phyloP scores from a whole-genome alignment of 2,329 filamentous ascomycete species.

The Apiospora rasikravindrae region DNA sequence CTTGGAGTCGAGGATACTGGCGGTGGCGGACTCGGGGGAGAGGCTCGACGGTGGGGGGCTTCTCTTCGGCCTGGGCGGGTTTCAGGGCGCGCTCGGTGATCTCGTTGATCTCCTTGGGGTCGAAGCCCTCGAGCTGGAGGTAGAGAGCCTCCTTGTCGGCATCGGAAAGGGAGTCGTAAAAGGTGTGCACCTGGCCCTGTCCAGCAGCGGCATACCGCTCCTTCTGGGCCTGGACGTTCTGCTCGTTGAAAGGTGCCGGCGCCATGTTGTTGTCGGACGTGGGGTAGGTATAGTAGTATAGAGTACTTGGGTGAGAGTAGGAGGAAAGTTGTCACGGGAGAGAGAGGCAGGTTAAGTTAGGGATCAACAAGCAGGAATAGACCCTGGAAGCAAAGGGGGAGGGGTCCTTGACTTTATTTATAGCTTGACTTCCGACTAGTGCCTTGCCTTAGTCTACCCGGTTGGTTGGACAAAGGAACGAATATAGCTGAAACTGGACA shows the following conservation, averaged over 20 bases:
- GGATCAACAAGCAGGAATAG: neutral
- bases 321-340: neutral
- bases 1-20: conserved; percentile 90
- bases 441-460: neutral
- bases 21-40: conserved; percentile 86
- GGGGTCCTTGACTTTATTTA: conserved; percentile 16
- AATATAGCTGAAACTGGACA: conserved; percentile 17
- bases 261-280: conserved; percentile 34
- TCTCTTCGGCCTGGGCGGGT: conserved; percentile 68
- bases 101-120: conserved; percentile 86
- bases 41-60: conserved; percentile 67
- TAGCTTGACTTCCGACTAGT: conserved; percentile 14
- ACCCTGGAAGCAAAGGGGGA: neutral
- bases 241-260: conserved; percentile 61
- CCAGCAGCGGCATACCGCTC: conserved; percentile 75
- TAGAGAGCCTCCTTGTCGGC: conserved; percentile 80
- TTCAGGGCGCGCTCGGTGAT: conserved; percentile 83
- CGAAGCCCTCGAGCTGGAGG: conserved; percentile 80
- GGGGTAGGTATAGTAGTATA: conserved; percentile 10
- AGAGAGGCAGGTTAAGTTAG: neutral
- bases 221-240: conserved; percentile 71
- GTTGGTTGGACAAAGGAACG: conserved; percentile 14
- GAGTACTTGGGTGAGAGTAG: neutral
- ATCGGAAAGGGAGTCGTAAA: conserved; percentile 79
- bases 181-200: conserved; percentile 85